Evolutionary conservation across 2,329 filamentous ascomycete species (phyloP), one percentile per base, ranked within the genome.

Genomic region (Colletotrichum euphorbiae): DNA sequence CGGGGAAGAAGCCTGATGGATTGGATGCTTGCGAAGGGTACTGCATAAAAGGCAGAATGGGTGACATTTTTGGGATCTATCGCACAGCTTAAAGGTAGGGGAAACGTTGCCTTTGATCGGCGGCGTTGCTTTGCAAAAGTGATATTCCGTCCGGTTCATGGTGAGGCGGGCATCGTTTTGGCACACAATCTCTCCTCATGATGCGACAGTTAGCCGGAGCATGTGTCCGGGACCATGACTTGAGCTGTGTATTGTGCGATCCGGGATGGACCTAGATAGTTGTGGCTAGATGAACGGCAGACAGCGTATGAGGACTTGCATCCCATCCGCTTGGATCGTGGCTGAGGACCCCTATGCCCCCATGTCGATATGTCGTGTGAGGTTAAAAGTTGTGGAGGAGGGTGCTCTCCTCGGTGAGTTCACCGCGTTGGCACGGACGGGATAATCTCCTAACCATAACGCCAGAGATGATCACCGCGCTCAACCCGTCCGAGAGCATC

Each of bases 291-390:
- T 48, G 65, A 64, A 46, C 40, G 17, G 33, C 28, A 17, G 13
- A n/a, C n/a, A 12, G 4, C 38, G 31, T 43, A 59, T 48, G 60
- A 63, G 45, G 59, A 43, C 15, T 28, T 15, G 36, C 51, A 54
- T 59, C 17, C 61, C 65, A 24, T 59, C 61, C 54, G 48, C 65
- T 60, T 55, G 65, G 65, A 50, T 68, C 58, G 61, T 68, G 65
- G 65, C 61, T 54, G 54, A 68, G 61, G 61, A 65, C 61, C 61
- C 61, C 54, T 65, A 43, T 59, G 54, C 54, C 56, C 28, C 65
- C 51, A 51, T 67, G 60, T 45, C 64, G 31, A 64, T 54, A 54
- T 54, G 31, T 55, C 48, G 17, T 6, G 17, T 6, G 36, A 40
- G 33, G 51, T 40, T 36, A 54, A 40, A 54, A 54, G 45, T 17